These are phyloP conservation scores for Ocimum tenuiflorum DNA, from an alignment of 257 asterid genomes.

Conservation along the genomic window DNA sequence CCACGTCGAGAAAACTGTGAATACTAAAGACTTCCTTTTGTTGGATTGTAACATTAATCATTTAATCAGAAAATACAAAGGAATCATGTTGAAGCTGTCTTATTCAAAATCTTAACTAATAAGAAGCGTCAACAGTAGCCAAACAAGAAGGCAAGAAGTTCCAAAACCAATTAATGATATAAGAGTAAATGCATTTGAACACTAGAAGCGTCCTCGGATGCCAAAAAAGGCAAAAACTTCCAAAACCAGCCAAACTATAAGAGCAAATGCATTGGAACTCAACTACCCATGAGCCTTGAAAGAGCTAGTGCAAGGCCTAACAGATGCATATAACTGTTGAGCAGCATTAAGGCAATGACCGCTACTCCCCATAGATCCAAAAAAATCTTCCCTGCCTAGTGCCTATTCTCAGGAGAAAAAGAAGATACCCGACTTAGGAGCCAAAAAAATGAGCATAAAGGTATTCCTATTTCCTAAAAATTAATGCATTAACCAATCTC, in stretches of 20 bases:
- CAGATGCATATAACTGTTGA: conserved; percentile 3
- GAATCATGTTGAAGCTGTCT: neutral
- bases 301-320: conserved; percentile 12
- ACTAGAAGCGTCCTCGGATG: too few relatives aligned
- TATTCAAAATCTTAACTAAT: neutral
- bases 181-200: conserved; percentile 8
- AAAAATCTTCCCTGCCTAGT: too few relatives aligned
- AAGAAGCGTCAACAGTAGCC: neutral
- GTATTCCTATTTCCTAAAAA: neutral
- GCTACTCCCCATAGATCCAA: neutral
- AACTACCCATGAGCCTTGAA: conserved; percentile 1
- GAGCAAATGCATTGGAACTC: too few relatives aligned
- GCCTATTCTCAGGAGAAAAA: too few relatives aligned
- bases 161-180: neutral
- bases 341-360: neutral
- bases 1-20: too few relatives aligned
- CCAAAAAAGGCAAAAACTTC: too few relatives aligned
- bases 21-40: neutral
- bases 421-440: neutral
- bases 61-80: neutral
- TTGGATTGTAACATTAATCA: neutral
- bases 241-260: too few relatives aligned
- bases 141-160: neutral
- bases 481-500: neutral
- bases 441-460: neutral